A percentile compares a stretch with the other conserved stretches of the same genome.
Conservation (phyloP, 345 rosid species). For the Aethionema arabicum region DNA sequence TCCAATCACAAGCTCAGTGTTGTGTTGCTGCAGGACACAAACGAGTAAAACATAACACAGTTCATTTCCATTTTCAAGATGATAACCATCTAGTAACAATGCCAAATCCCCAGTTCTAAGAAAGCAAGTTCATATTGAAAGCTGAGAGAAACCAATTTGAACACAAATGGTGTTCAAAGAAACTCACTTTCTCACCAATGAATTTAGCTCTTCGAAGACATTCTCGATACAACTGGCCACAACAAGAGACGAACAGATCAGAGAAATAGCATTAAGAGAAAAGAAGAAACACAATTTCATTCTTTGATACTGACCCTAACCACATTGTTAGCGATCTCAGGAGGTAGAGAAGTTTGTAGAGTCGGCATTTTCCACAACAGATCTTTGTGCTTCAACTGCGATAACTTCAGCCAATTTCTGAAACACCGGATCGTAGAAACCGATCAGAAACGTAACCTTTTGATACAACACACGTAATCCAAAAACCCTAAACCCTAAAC, state of each 20-base stretch:
- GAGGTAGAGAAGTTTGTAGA: slow-evolving; percentile 81
- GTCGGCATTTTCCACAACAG: slow-evolving; percentile 59
- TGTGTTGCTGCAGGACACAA: slow-evolving; percentile 67
- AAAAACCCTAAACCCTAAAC: background rate
- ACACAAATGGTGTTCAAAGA: background rate
- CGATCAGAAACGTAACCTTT: slow-evolving; percentile 16
- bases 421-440: slow-evolving; percentile 6
- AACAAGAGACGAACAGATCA: slow-evolving; percentile 18
- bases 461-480: slow-evolving; percentile 1
- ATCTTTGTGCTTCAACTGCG: slow-evolving; percentile 3
- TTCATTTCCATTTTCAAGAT: background rate
- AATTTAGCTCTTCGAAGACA: slow-evolving; percentile 94
- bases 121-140: slow-evolving; percentile 2
- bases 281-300: background rate
- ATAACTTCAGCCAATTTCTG: background rate
- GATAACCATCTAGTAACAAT: background rate
- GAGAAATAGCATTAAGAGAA: background rate
- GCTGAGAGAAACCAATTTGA: background rate
- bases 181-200: slow-evolving; percentile 67
- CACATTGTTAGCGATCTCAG: slow-evolving; percentile 87
- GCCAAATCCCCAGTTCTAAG: slow-evolving; percentile 9
- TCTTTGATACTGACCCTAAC: slow-evolving; percentile 61
- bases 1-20: slow-evolving; percentile 69
- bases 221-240: slow-evolving; percentile 81
- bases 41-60: slow-evolving; percentile 4